phyloP scores from a whole-genome alignment of 768 basidiomycete species.

The Neoboletus brunneissimus region DNA sequence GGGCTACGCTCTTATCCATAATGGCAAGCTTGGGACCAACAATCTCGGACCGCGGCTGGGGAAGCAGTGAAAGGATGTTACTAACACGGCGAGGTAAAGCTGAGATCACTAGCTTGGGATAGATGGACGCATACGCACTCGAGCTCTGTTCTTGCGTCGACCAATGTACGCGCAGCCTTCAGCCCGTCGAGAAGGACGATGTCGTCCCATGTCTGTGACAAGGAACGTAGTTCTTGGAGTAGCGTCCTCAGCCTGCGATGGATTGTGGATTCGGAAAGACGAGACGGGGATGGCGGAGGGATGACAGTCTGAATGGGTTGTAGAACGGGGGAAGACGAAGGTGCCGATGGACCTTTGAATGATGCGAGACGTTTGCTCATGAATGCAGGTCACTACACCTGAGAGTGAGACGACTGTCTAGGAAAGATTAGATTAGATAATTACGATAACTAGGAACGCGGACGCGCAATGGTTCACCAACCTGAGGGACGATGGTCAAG shows the following conservation, averaged over 20 bases:
- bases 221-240: conserved; percentile 62
- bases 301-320: conserved; percentile 37
- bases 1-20: conserved; percentile 65
- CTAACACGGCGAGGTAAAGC: conserved; percentile 33
- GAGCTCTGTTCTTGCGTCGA: conserved; percentile 80
- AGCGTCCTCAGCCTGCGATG: conserved; percentile 74
- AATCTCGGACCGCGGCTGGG: conserved; percentile 56
- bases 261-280: conserved; percentile 63
- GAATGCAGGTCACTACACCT: background rate
- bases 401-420: too few relatives aligned
- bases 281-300: conserved; percentile 42
- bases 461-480: too few relatives aligned
- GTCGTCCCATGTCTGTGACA: conserved; percentile 78
- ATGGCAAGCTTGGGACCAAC: conserved; percentile 62
- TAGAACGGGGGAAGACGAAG: conserved; percentile 61
- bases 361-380: conserved; percentile 68
- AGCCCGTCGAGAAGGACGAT: conserved; percentile 77
- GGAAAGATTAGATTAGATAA: conserved; percentile 25
- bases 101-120: background rate
- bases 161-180: conserved; percentile 64
- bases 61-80: conserved; percentile 59
- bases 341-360: conserved; percentile 77
- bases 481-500: too few relatives aligned
- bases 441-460: too few relatives aligned
- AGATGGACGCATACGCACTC: conserved; percentile 54